A percentile compares a stretch with the other conserved stretches of the same genome.
phyloP scores from a whole-genome alignment of 352 stramenopile genomes.

The Phytopythium kandeliae region DNA sequence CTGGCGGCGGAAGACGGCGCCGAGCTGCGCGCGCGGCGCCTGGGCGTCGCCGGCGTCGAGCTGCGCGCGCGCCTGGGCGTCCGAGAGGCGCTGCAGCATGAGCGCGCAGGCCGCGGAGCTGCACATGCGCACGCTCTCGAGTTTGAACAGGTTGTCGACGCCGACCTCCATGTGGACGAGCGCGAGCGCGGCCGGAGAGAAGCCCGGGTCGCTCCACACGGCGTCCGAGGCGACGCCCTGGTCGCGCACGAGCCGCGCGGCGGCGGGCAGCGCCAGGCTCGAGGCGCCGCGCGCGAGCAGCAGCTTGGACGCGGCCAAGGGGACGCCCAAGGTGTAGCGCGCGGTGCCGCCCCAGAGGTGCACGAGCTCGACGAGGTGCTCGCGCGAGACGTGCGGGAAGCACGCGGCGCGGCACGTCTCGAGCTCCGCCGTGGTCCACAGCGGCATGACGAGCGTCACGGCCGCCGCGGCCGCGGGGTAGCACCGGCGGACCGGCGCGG shows the following conservation, averaged over 20 bases:
- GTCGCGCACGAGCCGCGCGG: conserved; percentile 14
- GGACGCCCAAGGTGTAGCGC: conserved; percentile 19
- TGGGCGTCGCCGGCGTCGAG: conserved; percentile 1
- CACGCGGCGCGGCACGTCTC: conserved; percentile 23
- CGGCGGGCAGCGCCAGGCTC: conserved; percentile 11
- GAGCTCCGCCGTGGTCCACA: conserved; percentile 30
- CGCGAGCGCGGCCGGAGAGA: conserved; percentile 12
- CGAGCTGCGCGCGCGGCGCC: background rate
- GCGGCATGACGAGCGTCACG: conserved; percentile 24
- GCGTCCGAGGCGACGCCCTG: conserved; percentile 9
- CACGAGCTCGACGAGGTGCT: conserved; percentile 18
- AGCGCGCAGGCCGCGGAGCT: conserved; percentile 17
- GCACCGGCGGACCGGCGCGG: background rate
- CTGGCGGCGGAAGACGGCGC: conserved; percentile 15
- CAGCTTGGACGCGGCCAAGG: conserved; percentile 9
- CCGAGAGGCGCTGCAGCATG: conserved; percentile 7
- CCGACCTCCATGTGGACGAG: conserved; percentile 30
- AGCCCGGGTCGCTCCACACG: background rate
- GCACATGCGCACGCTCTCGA: conserved; percentile 16
- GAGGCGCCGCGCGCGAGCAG: conserved; percentile 17
- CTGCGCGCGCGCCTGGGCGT: conserved; percentile 7
- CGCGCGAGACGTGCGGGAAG: conserved; percentile 15
- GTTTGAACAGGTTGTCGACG: conserved; percentile 25
- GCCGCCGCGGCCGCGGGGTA: too few species aligned
- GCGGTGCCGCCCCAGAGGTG: conserved; percentile 28